Base-by-base conservation (phyloP, 805 yeast genomes). In the Kodamaea neixiangensis region DNA sequence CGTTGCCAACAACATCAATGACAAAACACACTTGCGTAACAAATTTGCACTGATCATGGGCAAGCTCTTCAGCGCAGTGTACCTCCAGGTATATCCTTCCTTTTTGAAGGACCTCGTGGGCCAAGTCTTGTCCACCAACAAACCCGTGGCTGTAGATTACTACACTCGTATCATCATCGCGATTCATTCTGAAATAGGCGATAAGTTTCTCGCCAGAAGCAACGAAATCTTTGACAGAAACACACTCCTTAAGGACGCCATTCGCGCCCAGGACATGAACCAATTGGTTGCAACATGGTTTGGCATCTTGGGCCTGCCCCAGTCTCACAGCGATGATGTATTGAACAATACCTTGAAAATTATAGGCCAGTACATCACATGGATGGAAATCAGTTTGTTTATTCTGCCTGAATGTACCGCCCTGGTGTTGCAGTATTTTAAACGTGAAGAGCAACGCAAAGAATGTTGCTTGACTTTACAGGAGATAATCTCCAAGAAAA, bases 151-250 rank as follows among this genome's bases (percentile, higher is more conserved):
- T 57, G 29, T 45, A 5, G 97, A 92, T 62, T 81, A 88, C 66
- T 91, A 87, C 66, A 68, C 86, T 35, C 80, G 97, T 62, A 79
- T 90, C 6, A 72, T 91, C 52, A 67, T 83, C 40, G 81, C 87
- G 25, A 82, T 94, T 53, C 97, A 94, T 66, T 85, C 85, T 22
- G 97, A 92, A 68, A 90, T 94, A 58, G 99, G 96, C 31, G 99
- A 94, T 66, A 94, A 88, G 63, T 79, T 92, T 57, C 87, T 91
- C 56, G 71, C 83, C 29, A 81, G 96, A 59, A 81, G 86, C 15
- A 82, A 82, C 57, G 80, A 80, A 19, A 67, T 77, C 13, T 80
- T 80, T 42, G 85, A 83, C 43, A 80, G 89, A 60, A 89, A 87
- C 66, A 86, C 80, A 58, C 68, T 73, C 41, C 74, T 94, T 54